Percentiles rank a stretch among this genome's conserved stretches.
Conservation (phyloP, 2,329 filamentous ascomycete species). For the Peltaster fructicola region DNA sequence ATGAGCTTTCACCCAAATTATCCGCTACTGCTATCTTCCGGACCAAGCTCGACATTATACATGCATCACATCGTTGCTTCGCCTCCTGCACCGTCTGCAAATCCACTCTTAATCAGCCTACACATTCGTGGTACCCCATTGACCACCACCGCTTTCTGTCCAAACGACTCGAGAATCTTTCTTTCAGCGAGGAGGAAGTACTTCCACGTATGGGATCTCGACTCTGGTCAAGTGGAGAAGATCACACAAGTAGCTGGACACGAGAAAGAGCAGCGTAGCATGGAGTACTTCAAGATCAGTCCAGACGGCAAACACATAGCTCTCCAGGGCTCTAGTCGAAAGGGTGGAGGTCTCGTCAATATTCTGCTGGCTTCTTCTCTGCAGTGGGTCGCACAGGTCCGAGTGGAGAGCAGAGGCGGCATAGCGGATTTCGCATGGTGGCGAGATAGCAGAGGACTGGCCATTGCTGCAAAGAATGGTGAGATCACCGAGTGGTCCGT, state of each 20-base stretch:
- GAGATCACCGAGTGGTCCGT: slow-evolving; percentile 83
- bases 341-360: slow-evolving; percentile 78
- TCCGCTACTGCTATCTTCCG: slow-evolving; percentile 78
- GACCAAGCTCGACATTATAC: slow-evolving; percentile 67
- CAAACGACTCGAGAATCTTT: slow-evolving; percentile 56
- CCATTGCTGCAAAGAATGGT: slow-evolving; percentile 68
- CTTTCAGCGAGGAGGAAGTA: slow-evolving; percentile 76
- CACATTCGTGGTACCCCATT: slow-evolving; percentile 75
- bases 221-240: slow-evolving; percentile 67
- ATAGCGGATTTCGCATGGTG: slow-evolving; percentile 91
- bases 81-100: slow-evolving; percentile 53
- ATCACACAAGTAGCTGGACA: slow-evolving; percentile 59
- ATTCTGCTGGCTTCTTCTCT: slow-evolving; percentile 61
- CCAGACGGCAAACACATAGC: slow-evolving; percentile 78
- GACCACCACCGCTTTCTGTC: slow-evolving; percentile 64
- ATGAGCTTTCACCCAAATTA: slow-evolving; percentile 80
- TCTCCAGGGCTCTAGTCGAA: slow-evolving; percentile 59
- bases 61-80: slow-evolving; percentile 72
- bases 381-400: slow-evolving; percentile 73
- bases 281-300: slow-evolving; percentile 79
- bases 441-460: slow-evolving; percentile 64
- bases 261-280: slow-evolving; percentile 65
- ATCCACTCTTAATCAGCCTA: slow-evolving; percentile 78
- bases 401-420: slow-evolving; percentile 65
- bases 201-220: slow-evolving; percentile 88